Percentiles rank a stretch among this genome's conserved stretches.
These are phyloP conservation scores for Schrenkiella parvula DNA, from an alignment of 345 rosid species.

Conservation along the genomic window DNA sequence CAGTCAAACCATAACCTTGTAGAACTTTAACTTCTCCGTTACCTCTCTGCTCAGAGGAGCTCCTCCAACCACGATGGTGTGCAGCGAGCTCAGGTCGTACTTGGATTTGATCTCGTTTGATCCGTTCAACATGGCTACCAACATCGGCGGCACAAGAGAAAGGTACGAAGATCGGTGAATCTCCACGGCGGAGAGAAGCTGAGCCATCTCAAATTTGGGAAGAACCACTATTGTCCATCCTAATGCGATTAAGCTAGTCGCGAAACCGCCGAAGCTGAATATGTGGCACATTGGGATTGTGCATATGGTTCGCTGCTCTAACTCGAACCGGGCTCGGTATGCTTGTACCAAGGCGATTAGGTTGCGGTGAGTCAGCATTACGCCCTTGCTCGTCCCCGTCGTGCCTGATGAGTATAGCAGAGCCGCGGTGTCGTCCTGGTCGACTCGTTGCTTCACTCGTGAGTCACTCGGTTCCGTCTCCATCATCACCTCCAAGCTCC, in stretches of 20 bases:
- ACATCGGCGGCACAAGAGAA: constrained; percentile 77
- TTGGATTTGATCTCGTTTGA: constrained; percentile 43
- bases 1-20: constrained; percentile 84
- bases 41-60: constrained; percentile 81
- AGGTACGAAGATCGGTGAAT: constrained; percentile 51
- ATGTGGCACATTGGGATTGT: constrained; percentile 92
- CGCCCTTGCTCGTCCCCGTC: constrained; percentile 87
- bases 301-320: constrained; percentile 55
- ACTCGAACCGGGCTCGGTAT: constrained; percentile 35
- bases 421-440: constrained; percentile 72
- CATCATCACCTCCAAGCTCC: constrained; percentile 47
- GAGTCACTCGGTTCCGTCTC: constrained; percentile 19
- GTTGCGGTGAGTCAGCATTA: constrained; percentile 65
- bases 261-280: constrained; percentile 70
- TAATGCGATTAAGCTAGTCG: constrained; percentile 53
- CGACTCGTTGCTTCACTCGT: constrained; percentile 56
- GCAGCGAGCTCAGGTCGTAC: constrained; percentile 62
- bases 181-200: constrained; percentile 59
- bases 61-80: constrained; percentile 56
- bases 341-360: constrained; percentile 62
- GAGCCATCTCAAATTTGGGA: constrained; percentile 65
- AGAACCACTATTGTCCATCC: constrained; percentile 71
- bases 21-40: constrained; percentile 56
- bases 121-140: constrained; percentile 54
- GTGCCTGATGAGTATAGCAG: constrained; percentile 93